Percentiles rank a stretch among this genome's conserved stretches.
These are phyloP conservation scores for Parastagonospora nodorum DNA, from an alignment of 2,329 filamentous ascomycete genomes.

Conservation along the genomic window DNA sequence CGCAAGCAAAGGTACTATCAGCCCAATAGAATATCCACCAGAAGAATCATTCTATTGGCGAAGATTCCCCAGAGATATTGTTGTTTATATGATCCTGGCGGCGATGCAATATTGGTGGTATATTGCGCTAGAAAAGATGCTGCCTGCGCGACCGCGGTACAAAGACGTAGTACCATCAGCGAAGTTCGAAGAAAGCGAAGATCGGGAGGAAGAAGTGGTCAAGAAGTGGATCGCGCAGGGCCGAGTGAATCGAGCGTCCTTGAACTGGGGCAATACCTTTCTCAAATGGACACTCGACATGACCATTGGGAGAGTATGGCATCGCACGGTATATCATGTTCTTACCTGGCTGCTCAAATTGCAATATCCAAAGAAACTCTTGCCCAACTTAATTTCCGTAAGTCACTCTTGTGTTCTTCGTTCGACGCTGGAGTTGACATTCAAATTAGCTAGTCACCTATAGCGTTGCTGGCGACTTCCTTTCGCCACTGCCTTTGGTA, in stretches of 20 bases:
- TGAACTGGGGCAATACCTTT: slow-evolving; percentile 22
- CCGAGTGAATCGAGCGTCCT: slow-evolving; percentile 13
- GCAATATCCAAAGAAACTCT: slow-evolving; percentile 2
- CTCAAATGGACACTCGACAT: slow-evolving; percentile 19
- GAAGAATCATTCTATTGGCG: slow-evolving; percentile 9
- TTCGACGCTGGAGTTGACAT: not conserved
- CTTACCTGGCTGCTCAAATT: slow-evolving; percentile 5
- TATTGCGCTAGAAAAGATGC: slow-evolving; percentile 12
- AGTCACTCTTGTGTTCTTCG: slow-evolving; percentile 1
- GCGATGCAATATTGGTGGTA: slow-evolving; percentile 18
- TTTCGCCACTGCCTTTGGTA: slow-evolving; percentile 6
- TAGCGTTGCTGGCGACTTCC: slow-evolving; percentile 1
- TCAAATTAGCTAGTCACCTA: slow-evolving; percentile 2
- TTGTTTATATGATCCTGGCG: slow-evolving; percentile 2
- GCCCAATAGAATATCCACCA: no score
- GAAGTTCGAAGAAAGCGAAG: slow-evolving; percentile 10
- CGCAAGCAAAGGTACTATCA: no score
- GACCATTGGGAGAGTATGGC: slow-evolving; percentile 12
- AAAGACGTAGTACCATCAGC: not conserved
- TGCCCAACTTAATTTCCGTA: slow-evolving; percentile 2
- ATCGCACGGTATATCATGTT: slow-evolving; percentile 2
- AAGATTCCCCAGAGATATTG: slow-evolving; percentile 5
- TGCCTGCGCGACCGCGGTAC: slow-evolving; percentile 12
- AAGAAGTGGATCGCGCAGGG: slow-evolving; percentile 24
- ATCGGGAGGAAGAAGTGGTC: slow-evolving; percentile 18